Evolutionary conservation across 2,329 filamentous ascomycete species (phyloP), one percentile per base, ranked within the genome.

Genomic region (Dactylellina haptotyla): DNA sequence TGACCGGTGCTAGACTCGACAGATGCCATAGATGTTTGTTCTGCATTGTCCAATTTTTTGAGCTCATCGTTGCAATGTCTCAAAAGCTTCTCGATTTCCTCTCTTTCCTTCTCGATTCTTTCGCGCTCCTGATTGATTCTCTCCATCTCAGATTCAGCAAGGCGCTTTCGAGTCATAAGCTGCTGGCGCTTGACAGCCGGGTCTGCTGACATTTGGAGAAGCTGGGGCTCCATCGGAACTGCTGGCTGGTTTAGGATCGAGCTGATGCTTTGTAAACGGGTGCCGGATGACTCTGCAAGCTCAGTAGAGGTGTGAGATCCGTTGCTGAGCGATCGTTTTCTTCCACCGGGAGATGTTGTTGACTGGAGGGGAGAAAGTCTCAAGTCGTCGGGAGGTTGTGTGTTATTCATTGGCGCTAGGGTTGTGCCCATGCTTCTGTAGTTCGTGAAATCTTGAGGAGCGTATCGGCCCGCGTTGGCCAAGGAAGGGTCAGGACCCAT

Each of bases 371-470:
- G 67, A 14, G 67, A 72, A n/a, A 72, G 59, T 58, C 67, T 37
- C 0, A 72, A 30, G 18, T 72, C 67, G 8, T 65, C 59, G 4
- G 51, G 37, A 18, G 53, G 50, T 39, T 66, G 61, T 4, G 23
- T 45, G 30, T 57, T 66, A 6, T 56, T 50, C 53, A 73, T 73
- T 5, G 69, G 69, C 5, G 69, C 58, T 5, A 73, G 20, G 18
- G 69, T 73, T 18, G 69, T 61, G 25, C 69, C 25, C 69, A 56
- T 41, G 30, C 34, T 57, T 16, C 61, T 28, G 28, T 73, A 66
- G 41, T 73, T 66, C 9, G 69, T 73, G 30, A 73, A 73, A 57
- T 73, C 69, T 12, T 73, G 61, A 39, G 69, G 69, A 16, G 69
- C 69, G 16, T 73, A 73, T 14, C 69, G 53, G 10, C 58, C 69